Conservation (phyloP, 441 rosid genomes). For the Erodium trifolium region DNA sequence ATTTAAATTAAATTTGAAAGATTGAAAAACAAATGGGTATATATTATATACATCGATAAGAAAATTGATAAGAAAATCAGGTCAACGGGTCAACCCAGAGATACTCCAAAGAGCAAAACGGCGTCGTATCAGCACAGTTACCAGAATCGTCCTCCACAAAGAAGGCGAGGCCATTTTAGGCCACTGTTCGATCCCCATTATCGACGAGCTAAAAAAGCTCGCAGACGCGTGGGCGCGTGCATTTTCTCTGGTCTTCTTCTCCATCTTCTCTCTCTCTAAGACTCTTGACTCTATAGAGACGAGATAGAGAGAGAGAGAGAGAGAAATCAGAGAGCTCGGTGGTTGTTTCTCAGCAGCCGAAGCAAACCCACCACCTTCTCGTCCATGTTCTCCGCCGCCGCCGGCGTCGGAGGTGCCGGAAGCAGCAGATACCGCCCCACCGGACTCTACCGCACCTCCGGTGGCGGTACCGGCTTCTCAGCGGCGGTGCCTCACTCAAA, state of each 20-base stretch:
- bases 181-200: too few relatives aligned
- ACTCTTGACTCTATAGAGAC: background rate
- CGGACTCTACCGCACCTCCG: conserved; percentile 23
- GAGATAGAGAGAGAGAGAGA: conserved; percentile 8
- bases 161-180: background rate
- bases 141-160: background rate
- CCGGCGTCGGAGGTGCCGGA: background rate
- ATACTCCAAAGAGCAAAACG: background rate
- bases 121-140: background rate
- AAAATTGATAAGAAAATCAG: background rate
- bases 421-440: conserved; percentile 6
- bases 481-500: too few relatives aligned
- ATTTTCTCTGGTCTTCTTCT: too few relatives aligned
- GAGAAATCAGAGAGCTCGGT: background rate
- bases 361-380: background rate
- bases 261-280: too few relatives aligned
- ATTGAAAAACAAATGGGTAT: too few relatives aligned
- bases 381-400: conserved; percentile 21
- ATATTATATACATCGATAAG: too few relatives aligned
- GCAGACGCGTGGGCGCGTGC: too few relatives aligned
- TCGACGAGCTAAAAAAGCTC: too few relatives aligned
- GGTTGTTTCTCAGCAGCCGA: background rate
- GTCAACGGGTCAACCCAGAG: background rate
- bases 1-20: too few relatives aligned
- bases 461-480: conserved; percentile 20